Evolutionary conservation across 169 alveolate species (phyloP).

Genomic region (Plasmodium sp.): DNA sequence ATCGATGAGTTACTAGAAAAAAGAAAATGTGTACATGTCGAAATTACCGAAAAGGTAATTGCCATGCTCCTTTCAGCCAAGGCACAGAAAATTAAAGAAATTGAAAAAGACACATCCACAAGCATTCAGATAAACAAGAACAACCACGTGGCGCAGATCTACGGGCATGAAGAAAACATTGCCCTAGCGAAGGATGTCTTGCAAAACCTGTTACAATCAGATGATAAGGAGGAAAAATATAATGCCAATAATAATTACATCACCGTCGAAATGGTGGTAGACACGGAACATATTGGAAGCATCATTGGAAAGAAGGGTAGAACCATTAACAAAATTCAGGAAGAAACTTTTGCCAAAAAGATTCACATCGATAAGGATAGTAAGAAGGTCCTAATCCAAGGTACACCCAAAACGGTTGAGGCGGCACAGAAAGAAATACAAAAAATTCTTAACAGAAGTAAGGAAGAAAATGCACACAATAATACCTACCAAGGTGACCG

Average conservation of each 20-base stretch:
- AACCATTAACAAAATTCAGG: conserved; percentile 66
- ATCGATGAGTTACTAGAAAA: conserved; percentile 57
- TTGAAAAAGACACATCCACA: conserved; percentile 68
- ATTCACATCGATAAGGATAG: conserved; percentile 61
- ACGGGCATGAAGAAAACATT: conserved; percentile 66
- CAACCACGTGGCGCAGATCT: conserved; percentile 49
- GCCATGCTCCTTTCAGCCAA: conserved; percentile 49
- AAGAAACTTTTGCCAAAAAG: conserved; percentile 60
- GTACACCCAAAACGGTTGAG: conserved; percentile 49
- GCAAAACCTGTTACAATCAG: conserved; percentile 29
- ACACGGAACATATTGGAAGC: conserved; percentile 70
- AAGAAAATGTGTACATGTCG: conserved; percentile 43
- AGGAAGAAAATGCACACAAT: conserved; percentile 21
- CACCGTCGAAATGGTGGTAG: conserved; percentile 63
- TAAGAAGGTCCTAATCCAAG: conserved; percentile 50
- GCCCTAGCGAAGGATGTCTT: conserved; percentile 42
- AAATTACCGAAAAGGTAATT: conserved; percentile 53
- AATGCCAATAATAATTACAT: conserved; percentile 34
- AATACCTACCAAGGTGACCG: conserved; percentile 2
- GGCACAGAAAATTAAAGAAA: conserved; percentile 71
- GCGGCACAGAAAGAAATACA: conserved; percentile 54
- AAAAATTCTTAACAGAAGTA: conserved; percentile 35
- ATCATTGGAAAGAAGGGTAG: conserved; percentile 66
- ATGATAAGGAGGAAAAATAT: conserved; percentile 15
- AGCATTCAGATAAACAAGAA: conserved; percentile 64